phyloP scores from a whole-genome alignment of 1,284 basidiomycete genomes.

The Moesziomyces sp. region DNA sequence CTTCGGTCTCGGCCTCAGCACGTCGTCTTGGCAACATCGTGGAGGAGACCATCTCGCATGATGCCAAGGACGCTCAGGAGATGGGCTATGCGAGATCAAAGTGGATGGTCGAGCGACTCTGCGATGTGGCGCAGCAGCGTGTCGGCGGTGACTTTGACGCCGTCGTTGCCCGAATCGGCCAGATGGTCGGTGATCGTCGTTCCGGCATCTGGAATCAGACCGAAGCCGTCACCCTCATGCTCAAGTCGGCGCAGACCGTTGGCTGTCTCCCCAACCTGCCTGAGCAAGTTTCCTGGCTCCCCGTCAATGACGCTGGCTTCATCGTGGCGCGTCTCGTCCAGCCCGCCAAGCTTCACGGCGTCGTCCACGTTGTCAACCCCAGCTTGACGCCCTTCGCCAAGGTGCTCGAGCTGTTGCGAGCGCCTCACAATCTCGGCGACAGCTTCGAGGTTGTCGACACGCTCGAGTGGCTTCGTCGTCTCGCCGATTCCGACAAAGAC shows the following conservation, averaged over 20 bases:
- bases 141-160: slow-evolving; percentile 24
- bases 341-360: slow-evolving; percentile 4
- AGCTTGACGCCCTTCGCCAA: slow-evolving; percentile 67
- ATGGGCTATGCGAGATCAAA: slow-evolving; percentile 75
- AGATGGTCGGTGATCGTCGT: slow-evolving; percentile 73
- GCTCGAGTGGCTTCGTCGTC: slow-evolving; percentile 71
- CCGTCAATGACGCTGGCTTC: slow-evolving; percentile 73
- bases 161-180: slow-evolving; percentile 67
- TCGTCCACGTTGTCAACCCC: slow-evolving; percentile 28
- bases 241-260: slow-evolving; percentile 70
- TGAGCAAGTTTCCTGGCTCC: slow-evolving; percentile 73
- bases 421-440: slow-evolving; percentile 73
- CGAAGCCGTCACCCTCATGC: slow-evolving; percentile 70
- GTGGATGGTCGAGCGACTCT: slow-evolving; percentile 75
- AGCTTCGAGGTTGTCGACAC: slow-evolving; percentile 80
- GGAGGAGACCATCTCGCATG: slow-evolving; percentile 69
- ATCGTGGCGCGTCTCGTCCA: slow-evolving; percentile 71
- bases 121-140: slow-evolving; percentile 68
- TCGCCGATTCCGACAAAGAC: slow-evolving; percentile 70
- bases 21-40: slow-evolving; percentile 64
- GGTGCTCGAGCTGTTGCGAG: slow-evolving; percentile 75
- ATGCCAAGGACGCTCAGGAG: slow-evolving; percentile 68
- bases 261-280: slow-evolving; percentile 71
- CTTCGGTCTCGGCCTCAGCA: slow-evolving; percentile 70
- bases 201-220: slow-evolving; percentile 75